phyloP scores from a whole-genome alignment of 345 rosid genomes.

The Eucalyptus caleyi region DNA sequence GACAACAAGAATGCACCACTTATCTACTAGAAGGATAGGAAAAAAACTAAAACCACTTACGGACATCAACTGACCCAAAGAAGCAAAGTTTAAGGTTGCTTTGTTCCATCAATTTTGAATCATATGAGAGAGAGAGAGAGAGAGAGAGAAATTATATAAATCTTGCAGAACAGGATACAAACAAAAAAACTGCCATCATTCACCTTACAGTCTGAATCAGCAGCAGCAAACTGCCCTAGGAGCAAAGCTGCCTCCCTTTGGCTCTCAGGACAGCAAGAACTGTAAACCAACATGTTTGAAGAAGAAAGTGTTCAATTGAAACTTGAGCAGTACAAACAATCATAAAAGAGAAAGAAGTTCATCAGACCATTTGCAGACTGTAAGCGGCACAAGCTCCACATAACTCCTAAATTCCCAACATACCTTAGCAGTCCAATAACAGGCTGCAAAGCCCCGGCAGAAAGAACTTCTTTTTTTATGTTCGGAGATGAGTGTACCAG shows the following conservation, averaged over 20 bases:
- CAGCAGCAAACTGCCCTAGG: conserved; percentile 98
- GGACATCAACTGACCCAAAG: neutral
- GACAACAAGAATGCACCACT: neutral
- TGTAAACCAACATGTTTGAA: conserved; percentile 9
- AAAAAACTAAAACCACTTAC: neutral
- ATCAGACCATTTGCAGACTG: neutral
- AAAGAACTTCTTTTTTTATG: conserved; percentile 90
- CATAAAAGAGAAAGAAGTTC: neutral
- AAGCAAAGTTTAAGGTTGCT: neutral
- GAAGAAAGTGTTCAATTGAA: neutral
- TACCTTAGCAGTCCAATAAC: conserved; percentile 90
- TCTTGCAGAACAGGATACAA: neutral
- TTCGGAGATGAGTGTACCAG: conserved; percentile 93
- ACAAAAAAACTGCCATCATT: neutral
- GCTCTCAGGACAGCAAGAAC: conserved; percentile 97
- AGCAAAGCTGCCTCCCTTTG: conserved; percentile 98
- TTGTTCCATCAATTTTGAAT: neutral
- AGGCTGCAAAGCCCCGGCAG: conserved; percentile 96
- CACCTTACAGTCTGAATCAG: conserved; percentile 99
- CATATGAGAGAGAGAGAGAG: neutral
- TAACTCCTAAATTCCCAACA: neutral
- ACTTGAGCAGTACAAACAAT: neutral
- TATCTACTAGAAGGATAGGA: neutral
- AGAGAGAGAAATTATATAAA: neutral
- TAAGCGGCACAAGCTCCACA: neutral